Evolutionary conservation across 768 basidiomycete species (phyloP).

Genomic region (Xerocomellus amylosporus): DNA sequence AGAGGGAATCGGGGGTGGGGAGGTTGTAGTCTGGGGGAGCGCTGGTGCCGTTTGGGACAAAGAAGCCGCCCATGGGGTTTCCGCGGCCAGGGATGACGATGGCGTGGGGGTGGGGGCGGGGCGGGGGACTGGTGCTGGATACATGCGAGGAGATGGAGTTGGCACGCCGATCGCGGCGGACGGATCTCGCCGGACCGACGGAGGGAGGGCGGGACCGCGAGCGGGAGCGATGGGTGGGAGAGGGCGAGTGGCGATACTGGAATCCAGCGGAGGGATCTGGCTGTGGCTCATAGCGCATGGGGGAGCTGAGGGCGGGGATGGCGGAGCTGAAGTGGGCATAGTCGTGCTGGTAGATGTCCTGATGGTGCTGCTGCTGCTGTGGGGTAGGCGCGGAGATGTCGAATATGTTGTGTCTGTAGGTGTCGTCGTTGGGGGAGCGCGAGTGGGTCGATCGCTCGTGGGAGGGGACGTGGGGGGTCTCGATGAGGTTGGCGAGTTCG

Average conservation of each 20-base stretch:
- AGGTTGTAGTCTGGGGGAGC: constrained; percentile 40
- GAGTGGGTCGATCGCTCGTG: constrained; percentile 46
- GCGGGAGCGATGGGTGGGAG: constrained; percentile 42
- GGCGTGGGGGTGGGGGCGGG: constrained; percentile 53
- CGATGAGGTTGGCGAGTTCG: constrained; percentile 64
- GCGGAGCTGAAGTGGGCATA: constrained; percentile 48
- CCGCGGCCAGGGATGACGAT: constrained; percentile 62
- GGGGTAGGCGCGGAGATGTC: constrained; percentile 53
- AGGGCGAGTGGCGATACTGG: constrained; percentile 28
- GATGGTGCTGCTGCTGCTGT: constrained; percentile 32
- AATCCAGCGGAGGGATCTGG: constrained; percentile 30
- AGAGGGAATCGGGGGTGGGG: constrained; percentile 40
- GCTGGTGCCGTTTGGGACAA: constrained; percentile 26
- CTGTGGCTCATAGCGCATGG: constrained; percentile 49
- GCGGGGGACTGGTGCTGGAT: constrained; percentile 50
- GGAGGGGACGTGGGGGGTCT: constrained; percentile 30
- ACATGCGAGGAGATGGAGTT: constrained; percentile 57
- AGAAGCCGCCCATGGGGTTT: constrained; percentile 32
- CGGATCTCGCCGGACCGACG: constrained; percentile 53
- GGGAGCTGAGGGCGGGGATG: constrained; percentile 49
- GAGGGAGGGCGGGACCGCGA: constrained; percentile 38
- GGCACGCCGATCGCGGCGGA: constrained; percentile 51
- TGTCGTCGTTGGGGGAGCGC: constrained; percentile 39
- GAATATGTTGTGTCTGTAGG: constrained; percentile 57
- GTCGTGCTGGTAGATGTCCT: constrained; percentile 31